Evolutionary conservation across 768 basidiomycete genomes (phyloP).

Genomic region (Agaricus sinodeliciosus): DNA sequence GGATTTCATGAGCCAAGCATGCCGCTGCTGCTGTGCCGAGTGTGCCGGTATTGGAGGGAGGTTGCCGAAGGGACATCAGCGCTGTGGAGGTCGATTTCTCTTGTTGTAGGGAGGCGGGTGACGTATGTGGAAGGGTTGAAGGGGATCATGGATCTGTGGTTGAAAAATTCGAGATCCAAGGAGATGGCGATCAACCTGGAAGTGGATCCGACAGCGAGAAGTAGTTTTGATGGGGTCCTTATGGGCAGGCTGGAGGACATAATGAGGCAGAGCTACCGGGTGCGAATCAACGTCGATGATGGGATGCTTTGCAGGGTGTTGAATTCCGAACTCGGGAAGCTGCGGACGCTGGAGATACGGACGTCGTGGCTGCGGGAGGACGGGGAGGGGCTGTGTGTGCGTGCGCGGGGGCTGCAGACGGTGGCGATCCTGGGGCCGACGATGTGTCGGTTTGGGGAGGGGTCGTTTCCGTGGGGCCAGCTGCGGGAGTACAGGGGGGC

Average conservation of each 20-base stretch:
- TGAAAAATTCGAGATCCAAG: not conserved
- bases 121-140: not conserved
- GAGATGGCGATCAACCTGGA: constrained; percentile 6
- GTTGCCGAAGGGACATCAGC: not conserved
- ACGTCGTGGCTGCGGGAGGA: constrained; percentile 2
- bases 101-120: not conserved
- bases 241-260: not conserved
- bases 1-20: not conserved
- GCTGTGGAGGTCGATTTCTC: constrained; percentile 9
- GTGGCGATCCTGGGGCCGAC: constrained; percentile 5
- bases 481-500: constrained; percentile 17
- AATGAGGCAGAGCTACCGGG: not conserved
- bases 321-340: not conserved
- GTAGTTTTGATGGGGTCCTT: not conserved
- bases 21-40: constrained; percentile 4
- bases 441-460: not conserved
- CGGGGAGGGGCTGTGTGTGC: not conserved
- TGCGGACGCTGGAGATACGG: constrained; percentile 5
- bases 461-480: constrained; percentile 14
- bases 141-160: constrained; percentile 1
- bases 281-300: constrained; percentile 5
- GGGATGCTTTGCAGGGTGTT: constrained; percentile 2
- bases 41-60: constrained; percentile 4
- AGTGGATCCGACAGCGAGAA: not conserved
- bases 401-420: not conserved